Conservation (phyloP, 441 rosid species). For the Croton laevigatus region DNA sequence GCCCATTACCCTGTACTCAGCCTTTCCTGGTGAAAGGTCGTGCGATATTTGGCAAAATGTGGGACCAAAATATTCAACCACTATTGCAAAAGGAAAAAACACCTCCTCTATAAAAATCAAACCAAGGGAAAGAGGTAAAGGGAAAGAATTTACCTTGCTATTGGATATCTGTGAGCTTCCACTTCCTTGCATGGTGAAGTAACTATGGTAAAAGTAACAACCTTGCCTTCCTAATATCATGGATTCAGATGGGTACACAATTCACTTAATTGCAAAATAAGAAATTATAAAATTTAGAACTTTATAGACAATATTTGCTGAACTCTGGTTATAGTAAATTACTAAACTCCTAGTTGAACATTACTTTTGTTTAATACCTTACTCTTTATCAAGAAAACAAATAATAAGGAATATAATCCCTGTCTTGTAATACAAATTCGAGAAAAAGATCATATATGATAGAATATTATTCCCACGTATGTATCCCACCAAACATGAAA, state of each 20-base stretch:
- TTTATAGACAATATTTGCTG: no score
- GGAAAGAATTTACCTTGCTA: not conserved
- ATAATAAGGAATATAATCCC: slow-evolving; percentile 28
- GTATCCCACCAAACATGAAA: slow-evolving; percentile 15
- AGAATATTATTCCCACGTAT: slow-evolving; percentile 24
- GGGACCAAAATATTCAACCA: not conserved
- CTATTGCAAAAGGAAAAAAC: no score
- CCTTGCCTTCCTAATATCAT: no score
- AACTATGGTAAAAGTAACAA: not conserved
- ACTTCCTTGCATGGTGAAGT: not conserved
- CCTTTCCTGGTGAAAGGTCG: not conserved
- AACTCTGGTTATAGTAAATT: slow-evolving; percentile 14
- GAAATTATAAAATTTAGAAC: no score
- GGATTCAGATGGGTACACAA: no score
- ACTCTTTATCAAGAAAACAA: slow-evolving; percentile 1
- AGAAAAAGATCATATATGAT: slow-evolving; percentile 17
- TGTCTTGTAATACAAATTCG: slow-evolving; percentile 28
- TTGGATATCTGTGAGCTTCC: not conserved
- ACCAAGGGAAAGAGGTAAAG: not conserved
- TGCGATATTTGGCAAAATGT: not conserved
- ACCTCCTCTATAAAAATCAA: not conserved
- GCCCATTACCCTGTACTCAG: not conserved
- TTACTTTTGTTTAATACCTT: not conserved
- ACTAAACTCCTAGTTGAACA: slow-evolving; percentile 21
- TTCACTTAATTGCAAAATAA: no score